These are phyloP conservation scores for Babjeviella inositovora DNA, from an alignment of 805 yeast species.

Conservation along the genomic window DNA sequence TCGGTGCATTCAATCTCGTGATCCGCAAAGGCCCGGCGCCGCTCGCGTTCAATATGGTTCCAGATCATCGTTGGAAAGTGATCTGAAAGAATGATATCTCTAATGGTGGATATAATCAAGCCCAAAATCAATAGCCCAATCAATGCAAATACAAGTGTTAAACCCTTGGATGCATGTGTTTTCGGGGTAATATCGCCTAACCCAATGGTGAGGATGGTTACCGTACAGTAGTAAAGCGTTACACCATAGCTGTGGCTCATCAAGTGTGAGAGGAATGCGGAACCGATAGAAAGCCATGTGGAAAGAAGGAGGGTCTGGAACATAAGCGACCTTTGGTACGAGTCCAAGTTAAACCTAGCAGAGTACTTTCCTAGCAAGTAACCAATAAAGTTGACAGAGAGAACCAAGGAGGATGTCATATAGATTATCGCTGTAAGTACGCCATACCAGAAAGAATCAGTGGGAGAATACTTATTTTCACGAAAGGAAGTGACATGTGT, in stretches of 20 bases:
- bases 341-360: slow-evolving; percentile 49
- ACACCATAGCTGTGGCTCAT: slow-evolving; percentile 38
- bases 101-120: slow-evolving; percentile 51
- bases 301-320: slow-evolving; percentile 48
- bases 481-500: slow-evolving; percentile 13
- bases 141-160: slow-evolving; percentile 47
- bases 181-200: slow-evolving; percentile 57
- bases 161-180: slow-evolving; percentile 33
- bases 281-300: slow-evolving; percentile 60
- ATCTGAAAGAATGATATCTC: slow-evolving; percentile 45
- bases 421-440: slow-evolving; percentile 49
- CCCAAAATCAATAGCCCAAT: slow-evolving; percentile 65
- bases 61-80: slow-evolving; percentile 50
- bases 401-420: slow-evolving; percentile 32
- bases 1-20: slow-evolving; percentile 10
- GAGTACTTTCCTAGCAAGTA: slow-evolving; percentile 43
- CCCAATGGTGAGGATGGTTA: slow-evolving; percentile 67
- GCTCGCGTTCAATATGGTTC: slow-evolving; percentile 39
- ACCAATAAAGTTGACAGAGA: slow-evolving; percentile 48
- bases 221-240: slow-evolving; percentile 59
- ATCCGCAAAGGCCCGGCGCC: too few relatives aligned
- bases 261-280: slow-evolving; percentile 34
- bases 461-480: slow-evolving; percentile 9
- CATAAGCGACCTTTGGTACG: slow-evolving; percentile 61
- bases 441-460: slow-evolving; percentile 75